Evolutionary conservation across 2,329 filamentous ascomycete genomes (phyloP).

Genomic region (Apiospora saccharicola): DNA sequence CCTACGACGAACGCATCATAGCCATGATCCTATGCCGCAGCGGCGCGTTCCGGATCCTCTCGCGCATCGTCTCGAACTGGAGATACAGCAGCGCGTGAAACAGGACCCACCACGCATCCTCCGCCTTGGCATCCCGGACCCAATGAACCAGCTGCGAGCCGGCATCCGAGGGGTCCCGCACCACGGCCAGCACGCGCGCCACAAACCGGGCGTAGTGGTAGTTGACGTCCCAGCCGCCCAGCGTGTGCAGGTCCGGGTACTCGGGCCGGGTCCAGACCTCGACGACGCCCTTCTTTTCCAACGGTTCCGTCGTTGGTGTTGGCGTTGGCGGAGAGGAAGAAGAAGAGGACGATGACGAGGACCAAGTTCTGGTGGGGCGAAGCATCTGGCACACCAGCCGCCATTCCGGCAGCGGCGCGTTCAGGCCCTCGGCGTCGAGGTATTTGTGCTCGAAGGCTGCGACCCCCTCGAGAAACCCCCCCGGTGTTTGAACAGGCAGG

Average conservation of each 20-base stretch:
- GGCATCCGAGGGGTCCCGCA: not conserved
- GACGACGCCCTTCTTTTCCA: not conserved
- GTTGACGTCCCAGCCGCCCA: constrained; percentile 20
- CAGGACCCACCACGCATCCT: constrained; percentile 19
- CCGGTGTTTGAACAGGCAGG: constrained; percentile 1
- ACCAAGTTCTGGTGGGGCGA: not conserved
- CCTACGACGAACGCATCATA: not conserved
- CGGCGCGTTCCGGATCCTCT: not conserved
- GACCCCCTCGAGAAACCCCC: not conserved
- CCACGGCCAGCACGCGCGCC: not conserved
- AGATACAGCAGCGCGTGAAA: constrained; percentile 19
- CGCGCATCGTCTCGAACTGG: constrained; percentile 11
- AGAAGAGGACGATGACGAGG: not conserved
- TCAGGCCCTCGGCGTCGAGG: not conserved
- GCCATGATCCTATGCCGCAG: not conserved
- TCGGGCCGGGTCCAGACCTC: constrained; percentile 7
- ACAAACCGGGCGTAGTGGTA: constrained; percentile 19
- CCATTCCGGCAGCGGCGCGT: not conserved
- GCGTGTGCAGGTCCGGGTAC: not conserved
- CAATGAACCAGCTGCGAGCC: not conserved
- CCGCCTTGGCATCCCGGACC: not conserved
- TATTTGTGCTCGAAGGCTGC: not conserved
- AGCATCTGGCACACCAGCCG: not conserved
- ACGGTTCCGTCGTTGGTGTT: too few species aligned
- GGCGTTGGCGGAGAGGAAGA: too few species aligned